A percentile compares a stretch with the other conserved stretches of the same genome.
Evolutionary conservation across 2,329 filamentous ascomycete species (phyloP).

Genomic region (Venturia nashicola): DNA sequence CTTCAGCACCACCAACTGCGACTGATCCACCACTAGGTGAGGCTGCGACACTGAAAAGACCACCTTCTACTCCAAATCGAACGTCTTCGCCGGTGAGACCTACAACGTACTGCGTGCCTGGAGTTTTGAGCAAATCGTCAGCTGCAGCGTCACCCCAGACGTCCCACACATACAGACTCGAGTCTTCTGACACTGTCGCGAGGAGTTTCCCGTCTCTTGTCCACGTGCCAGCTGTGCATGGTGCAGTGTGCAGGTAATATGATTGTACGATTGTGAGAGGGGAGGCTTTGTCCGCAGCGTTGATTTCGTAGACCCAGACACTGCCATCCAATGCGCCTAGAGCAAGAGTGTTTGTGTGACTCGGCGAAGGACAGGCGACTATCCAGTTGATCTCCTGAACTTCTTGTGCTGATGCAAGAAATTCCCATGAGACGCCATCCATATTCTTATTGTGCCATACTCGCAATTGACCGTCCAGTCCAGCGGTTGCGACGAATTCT

Average conservation of each 20-base stretch:
- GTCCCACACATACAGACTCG: slow-evolving; percentile 84
- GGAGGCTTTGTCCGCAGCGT: slow-evolving; percentile 45
- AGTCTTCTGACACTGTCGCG: slow-evolving; percentile 80
- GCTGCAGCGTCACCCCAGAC: slow-evolving; percentile 69
- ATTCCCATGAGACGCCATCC: slow-evolving; percentile 43
- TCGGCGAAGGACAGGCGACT: slow-evolving; percentile 55
- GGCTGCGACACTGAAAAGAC: slow-evolving; percentile 76
- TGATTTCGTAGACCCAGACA: slow-evolving; percentile 91
- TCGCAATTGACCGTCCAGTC: slow-evolving; percentile 72
- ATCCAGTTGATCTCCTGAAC: slow-evolving; percentile 96
- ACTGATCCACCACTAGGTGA: slow-evolving; percentile 69
- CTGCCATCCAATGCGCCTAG: slow-evolving; percentile 82
- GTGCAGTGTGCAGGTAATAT: slow-evolving; percentile 79
- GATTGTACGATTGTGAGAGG: slow-evolving; percentile 75
- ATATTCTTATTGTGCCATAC: slow-evolving; percentile 46
- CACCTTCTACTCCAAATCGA: slow-evolving; percentile 83
- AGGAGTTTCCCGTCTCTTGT: slow-evolving; percentile 76
- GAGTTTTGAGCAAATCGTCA: slow-evolving; percentile 43
- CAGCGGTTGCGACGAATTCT: slow-evolving; percentile 75
- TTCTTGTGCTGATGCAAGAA: slow-evolving; percentile 69
- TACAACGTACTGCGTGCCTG: slow-evolving; percentile 54
- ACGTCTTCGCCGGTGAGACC: slow-evolving; percentile 71
- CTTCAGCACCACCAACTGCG: slow-evolving; percentile 78
- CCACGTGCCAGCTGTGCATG: slow-evolving; percentile 86
- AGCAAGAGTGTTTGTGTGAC: slow-evolving; percentile 69